Conservation (phyloP, 129 eudicot species). For the Centella asiatica region DNA sequence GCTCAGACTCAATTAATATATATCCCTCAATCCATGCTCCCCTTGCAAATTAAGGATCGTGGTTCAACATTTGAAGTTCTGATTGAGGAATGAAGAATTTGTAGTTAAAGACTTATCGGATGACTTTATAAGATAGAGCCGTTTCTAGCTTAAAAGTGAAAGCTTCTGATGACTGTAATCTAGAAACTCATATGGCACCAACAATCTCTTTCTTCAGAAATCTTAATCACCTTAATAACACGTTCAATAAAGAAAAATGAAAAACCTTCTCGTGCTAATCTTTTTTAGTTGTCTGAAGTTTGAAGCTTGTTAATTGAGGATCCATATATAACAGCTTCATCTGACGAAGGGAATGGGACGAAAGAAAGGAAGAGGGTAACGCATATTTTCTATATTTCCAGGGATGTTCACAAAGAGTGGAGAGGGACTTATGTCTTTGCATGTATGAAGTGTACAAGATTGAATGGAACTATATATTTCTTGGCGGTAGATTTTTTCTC, state of each 20-base stretch:
- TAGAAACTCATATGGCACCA: background rate
- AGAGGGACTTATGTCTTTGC: no score
- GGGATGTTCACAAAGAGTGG: no score
- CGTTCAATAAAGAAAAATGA: no score
- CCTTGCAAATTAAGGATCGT: background rate
- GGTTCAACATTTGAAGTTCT: background rate
- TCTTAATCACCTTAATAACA: background rate
- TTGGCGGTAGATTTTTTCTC: background rate
- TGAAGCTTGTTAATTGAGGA: background rate
- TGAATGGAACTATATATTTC: background rate
- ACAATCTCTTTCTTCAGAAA: background rate
- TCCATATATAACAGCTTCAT: background rate
- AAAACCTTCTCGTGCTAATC: background rate
- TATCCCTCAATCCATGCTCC: background rate
- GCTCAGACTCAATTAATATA: background rate
- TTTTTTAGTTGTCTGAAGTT: background rate
- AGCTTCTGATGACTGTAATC: no score
- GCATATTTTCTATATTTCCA: no score
- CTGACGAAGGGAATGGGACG: background rate
- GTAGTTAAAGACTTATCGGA: no score
- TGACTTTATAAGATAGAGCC: no score
- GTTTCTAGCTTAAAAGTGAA: no score
- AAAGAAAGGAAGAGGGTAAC: background rate
- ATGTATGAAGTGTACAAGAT: no score
- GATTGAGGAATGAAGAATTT: no score